Evolutionary conservation across 257 asterid genomes (phyloP).

Genomic region (Primulina tabacum): DNA sequence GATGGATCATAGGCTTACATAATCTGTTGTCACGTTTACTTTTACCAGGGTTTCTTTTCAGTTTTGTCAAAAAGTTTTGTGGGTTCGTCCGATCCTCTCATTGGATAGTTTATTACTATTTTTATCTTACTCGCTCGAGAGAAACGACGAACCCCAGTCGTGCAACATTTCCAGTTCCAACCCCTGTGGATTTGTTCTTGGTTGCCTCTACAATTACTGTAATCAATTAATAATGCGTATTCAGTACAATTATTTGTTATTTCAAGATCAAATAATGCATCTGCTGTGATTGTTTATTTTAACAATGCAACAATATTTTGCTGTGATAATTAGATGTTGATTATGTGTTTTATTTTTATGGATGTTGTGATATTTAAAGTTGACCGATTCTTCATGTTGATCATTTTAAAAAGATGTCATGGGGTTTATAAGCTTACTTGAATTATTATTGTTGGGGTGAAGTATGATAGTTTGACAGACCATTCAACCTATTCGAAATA

Average conservation of each 20-base stretch:
- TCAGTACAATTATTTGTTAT: background rate
- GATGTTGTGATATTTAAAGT: background rate
- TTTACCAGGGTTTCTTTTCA: constrained; percentile 22
- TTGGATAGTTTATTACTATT: background rate
- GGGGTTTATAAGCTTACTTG: no score
- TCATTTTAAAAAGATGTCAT: no score
- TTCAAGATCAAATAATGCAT: background rate
- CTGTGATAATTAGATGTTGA: background rate
- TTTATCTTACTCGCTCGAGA: background rate
- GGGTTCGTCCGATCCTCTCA: no score
- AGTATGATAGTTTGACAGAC: no score
- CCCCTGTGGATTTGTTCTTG: background rate
- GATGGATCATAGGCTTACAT: constrained; percentile 27
- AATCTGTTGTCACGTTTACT: constrained; percentile 30
- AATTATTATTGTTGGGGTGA: no score
- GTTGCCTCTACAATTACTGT: no score
- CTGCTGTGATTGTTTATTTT: background rate
- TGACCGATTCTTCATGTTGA: background rate
- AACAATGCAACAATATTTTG: background rate
- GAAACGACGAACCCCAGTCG: background rate
- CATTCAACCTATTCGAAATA: no score
- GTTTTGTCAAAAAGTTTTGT: no score
- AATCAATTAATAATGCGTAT: background rate
- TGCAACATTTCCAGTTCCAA: background rate
- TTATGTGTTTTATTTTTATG: no score